Conservation (phyloP, 2,329 filamentous ascomycete genomes). For the Fusarium sp. region DNA sequence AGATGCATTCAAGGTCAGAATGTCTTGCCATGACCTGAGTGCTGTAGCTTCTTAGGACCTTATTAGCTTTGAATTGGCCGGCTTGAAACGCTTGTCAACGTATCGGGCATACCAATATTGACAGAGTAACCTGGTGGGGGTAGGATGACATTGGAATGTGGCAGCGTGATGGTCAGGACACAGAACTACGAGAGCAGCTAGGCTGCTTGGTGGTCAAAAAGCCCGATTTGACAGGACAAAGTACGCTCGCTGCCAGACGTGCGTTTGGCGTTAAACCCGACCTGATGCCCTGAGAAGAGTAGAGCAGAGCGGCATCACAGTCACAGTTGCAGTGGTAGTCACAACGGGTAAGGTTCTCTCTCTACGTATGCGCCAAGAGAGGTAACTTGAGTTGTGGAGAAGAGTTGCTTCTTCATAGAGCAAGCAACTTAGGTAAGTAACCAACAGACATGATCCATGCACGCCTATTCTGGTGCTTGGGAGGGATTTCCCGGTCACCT, state of each 20-base stretch:
- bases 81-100: neutral
- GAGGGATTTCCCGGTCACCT: neutral
- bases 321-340: neutral
- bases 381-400: neutral
- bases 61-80: neutral
- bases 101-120: neutral
- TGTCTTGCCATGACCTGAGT: neutral
- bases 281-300: neutral
- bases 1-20: neutral
- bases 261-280: neutral
- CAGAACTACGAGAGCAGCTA: neutral
- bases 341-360: neutral
- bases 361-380: neutral
- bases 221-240: neutral
- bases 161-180: neutral
- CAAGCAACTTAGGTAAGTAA: neutral
- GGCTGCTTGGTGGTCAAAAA: neutral
- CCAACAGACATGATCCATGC: neutral
- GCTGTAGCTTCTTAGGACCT: no score
- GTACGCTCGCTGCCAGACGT: neutral
- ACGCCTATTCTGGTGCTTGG: neutral
- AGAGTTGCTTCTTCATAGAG: neutral
- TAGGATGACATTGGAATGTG: constrained; percentile 9
- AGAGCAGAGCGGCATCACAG: neutral
- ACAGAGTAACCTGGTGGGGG: constrained; percentile 1